phyloP scores from a whole-genome alignment of 1,284 basidiomycete genomes.

The Coriolopsis trogii region DNA sequence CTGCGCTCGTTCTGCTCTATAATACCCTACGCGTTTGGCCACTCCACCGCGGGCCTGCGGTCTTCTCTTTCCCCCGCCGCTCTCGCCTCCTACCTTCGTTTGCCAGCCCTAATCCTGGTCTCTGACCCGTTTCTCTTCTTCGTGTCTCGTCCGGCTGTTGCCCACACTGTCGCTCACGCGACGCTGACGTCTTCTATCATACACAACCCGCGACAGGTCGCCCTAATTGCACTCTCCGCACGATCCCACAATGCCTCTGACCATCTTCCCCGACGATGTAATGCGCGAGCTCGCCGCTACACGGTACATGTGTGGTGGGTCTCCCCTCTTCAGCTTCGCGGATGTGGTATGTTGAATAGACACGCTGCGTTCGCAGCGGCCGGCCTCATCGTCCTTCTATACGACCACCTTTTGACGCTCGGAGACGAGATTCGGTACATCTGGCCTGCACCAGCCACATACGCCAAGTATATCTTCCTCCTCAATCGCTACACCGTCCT shows the following conservation, averaged over 20 bases:
- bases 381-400: constrained; percentile 42
- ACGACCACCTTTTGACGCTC: constrained; percentile 51
- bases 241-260: not conserved
- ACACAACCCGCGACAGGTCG: constrained; percentile 21
- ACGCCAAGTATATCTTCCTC: constrained; percentile 48
- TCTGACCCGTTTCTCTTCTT: too few species aligned
- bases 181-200: not conserved
- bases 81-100: not conserved
- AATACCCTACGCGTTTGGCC: too few species aligned
- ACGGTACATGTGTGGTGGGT: constrained; percentile 22
- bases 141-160: too few species aligned
- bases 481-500: constrained; percentile 51
- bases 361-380: constrained; percentile 19
- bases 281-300: constrained; percentile 18
- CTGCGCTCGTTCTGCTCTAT: too few species aligned
- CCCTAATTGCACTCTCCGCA: constrained; percentile 6
- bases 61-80: not conserved
- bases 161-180: not conserved
- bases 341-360: not conserved
- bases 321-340: not conserved
- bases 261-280: not conserved
- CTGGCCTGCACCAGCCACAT: constrained; percentile 45
- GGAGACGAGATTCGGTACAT: constrained; percentile 47
- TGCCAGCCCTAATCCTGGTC: too few species aligned
- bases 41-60: too few species aligned